These are phyloP conservation scores for Schwanniomyces polymorphus DNA, from an alignment of 805 yeast species.

Conservation along the genomic window DNA sequence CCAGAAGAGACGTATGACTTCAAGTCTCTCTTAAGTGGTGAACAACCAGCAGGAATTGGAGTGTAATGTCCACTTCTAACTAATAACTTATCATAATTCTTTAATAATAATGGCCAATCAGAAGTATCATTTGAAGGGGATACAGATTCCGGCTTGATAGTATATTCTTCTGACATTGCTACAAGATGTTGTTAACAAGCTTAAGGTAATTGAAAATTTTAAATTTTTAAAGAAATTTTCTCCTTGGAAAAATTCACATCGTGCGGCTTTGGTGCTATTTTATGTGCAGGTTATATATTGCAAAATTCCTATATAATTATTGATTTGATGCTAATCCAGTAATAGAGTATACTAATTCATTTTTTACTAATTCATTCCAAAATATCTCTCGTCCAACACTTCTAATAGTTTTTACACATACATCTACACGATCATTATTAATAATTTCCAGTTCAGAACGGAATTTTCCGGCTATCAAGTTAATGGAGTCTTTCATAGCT, in stretches of 20 bases:
- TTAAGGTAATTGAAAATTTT: background rate
- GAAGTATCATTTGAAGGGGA: conserved; percentile 83
- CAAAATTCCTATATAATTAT: background rate
- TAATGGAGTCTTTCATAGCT: conserved; percentile 68
- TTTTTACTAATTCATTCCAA: conserved; percentile 39
- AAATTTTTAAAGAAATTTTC: conserved; percentile 4
- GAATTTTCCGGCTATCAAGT: conserved; percentile 55
- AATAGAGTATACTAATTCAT: conserved; percentile 24
- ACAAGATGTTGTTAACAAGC: background rate
- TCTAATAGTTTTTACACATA: conserved; percentile 34
- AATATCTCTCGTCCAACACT: conserved; percentile 39
- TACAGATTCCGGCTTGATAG: conserved; percentile 85
- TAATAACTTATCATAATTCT: conserved; percentile 88
- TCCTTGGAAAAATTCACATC: conserved; percentile 13
- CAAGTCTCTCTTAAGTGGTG: conserved; percentile 92
- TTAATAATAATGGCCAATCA: conserved; percentile 93
- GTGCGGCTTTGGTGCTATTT: conserved; percentile 22
- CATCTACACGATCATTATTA: conserved; percentile 30
- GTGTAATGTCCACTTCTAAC: conserved; percentile 98
- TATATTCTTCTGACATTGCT: conserved; percentile 63
- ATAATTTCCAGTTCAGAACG: conserved; percentile 31
- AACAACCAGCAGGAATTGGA: conserved; percentile 93
- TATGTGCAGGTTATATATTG: background rate
- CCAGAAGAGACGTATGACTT: conserved; percentile 90
- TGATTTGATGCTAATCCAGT: conserved; percentile 10